Percentiles rank a stretch among this genome's conserved stretches.
Conservation (phyloP, 148 eudicot species). For the Spergularia bocconei region DNA sequence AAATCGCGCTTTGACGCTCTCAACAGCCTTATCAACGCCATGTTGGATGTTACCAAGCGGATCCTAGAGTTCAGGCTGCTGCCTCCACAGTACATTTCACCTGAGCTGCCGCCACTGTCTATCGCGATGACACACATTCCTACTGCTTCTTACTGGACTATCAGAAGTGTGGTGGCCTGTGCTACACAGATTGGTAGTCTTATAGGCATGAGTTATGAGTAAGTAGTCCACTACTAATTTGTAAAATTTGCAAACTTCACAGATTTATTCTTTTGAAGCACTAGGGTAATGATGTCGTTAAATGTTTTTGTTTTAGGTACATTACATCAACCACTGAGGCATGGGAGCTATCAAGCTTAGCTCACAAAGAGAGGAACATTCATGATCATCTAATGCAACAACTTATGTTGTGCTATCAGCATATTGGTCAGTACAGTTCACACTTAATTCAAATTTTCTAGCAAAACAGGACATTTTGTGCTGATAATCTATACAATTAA, state of each 20-base stretch:
- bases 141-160: conserved; percentile 92
- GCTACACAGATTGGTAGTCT: conserved; percentile 62
- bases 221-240: conserved; percentile 31
- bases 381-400: conserved; percentile 67
- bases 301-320: conserved; percentile 28
- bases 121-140: conserved; percentile 66
- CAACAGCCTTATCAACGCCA: conserved; percentile 49
- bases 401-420: conserved; percentile 61
- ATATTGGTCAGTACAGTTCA: conserved; percentile 51
- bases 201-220: conserved; percentile 73
- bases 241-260: not conserved
- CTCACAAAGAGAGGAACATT: conserved; percentile 74
- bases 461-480: not conserved
- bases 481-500: not conserved
- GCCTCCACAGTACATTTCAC: conserved; percentile 64
- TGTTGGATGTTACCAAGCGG: conserved; percentile 62
- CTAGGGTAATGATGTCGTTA: too few species aligned
- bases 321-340: conserved; percentile 69
- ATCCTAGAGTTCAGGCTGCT: conserved; percentile 60
- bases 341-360: conserved; percentile 90
- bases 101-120: conserved; percentile 63
- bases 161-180: conserved; percentile 76
- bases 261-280: not conserved
- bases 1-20: conserved; percentile 62
- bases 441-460: not conserved